Conservation (phyloP, 1,139 yeast genomes). For the Sugiyamaella sp. region DNA sequence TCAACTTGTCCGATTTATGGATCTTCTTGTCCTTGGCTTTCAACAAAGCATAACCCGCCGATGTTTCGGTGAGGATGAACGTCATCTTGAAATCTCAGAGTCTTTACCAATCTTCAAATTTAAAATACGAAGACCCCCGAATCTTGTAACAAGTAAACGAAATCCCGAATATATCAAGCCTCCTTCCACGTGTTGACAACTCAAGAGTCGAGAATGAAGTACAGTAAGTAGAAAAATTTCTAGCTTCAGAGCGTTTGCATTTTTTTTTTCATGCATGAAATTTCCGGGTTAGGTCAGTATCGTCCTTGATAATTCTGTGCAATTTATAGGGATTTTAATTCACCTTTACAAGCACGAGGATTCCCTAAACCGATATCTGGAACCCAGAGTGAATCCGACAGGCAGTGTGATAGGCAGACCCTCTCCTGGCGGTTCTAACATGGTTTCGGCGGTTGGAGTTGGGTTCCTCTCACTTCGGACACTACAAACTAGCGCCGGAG, state of each 20-base stretch:
- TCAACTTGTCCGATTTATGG: slow-evolving; percentile 75
- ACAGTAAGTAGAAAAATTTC: slow-evolving; percentile 8
- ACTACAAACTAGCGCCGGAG: no score
- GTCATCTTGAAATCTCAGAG: slow-evolving; percentile 59
- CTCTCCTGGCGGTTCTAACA: no score
- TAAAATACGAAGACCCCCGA: background rate
- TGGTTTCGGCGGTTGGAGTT: no score
- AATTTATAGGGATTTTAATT: background rate
- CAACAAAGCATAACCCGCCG: slow-evolving; percentile 97
- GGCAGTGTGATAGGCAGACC: no score
- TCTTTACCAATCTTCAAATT: background rate
- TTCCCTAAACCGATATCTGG: slow-evolving; percentile 1
- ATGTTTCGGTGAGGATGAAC: slow-evolving; percentile 93
- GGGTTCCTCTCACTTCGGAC: no score
- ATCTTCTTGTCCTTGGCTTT: slow-evolving; percentile 98
- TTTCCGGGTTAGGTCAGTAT: slow-evolving; percentile 7
- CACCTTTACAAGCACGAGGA: background rate
- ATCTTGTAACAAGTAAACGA: background rate
- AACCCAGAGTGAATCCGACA: no score
- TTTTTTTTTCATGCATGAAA: slow-evolving; percentile 16
- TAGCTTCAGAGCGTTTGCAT: background rate
- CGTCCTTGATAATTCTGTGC: background rate
- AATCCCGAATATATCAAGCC: background rate
- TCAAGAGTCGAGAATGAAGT: background rate
- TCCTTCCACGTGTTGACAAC: background rate